Evolutionary conservation across 306 rosid species (phyloP), one percentile per base, ranked within the genome.

Genomic region (Clitoria ternatea): DNA sequence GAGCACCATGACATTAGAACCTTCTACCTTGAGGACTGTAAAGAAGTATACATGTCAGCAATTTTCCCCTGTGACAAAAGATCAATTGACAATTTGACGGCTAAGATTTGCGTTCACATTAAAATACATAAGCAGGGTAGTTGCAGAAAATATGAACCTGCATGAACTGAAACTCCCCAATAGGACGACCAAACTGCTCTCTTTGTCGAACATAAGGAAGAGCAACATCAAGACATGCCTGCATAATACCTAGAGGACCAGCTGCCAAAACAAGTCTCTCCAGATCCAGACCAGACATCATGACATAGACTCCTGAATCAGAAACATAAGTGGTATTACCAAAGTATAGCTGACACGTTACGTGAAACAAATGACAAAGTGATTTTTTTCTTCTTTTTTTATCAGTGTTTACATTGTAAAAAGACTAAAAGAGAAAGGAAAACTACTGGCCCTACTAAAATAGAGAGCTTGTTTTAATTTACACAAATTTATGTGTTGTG

Each of bases 241-340:
- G 98, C 98, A 94, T 94, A 71, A 90, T 83, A 26, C 98, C 97
- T 10, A 94, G 84, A 39, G 98, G 98, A 27, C 94, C 98, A 66
- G 84, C 87, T 10, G 94, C 89, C 75, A 94, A 70, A 76, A 94
- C 98, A 84, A 94, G 96, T 80, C 98, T 85, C 84, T 94, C 98
- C 81, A 94, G 73, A 81, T 94, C 98, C 73, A 94, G 52, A 50
- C 98, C 98, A 11, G 97, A 90, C 98, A 94, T 90, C 97, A 93
- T 84, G 66, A 94, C 97, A 80, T 94, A 90, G 59, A 94, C 98
- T 74, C 98, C 98, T 90, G 90, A 79, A 72, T 73, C 42, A 62
- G 63, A 82, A 7, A 7, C 53, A 77, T 61, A 36, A 49, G 39
- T 57, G 22, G 47, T 20, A 54, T 53, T 45, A 61, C 19, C 32